These are phyloP conservation scores for Melaleuca quinquenervia DNA, from an alignment of 345 rosid genomes.

Conservation along the genomic window DNA sequence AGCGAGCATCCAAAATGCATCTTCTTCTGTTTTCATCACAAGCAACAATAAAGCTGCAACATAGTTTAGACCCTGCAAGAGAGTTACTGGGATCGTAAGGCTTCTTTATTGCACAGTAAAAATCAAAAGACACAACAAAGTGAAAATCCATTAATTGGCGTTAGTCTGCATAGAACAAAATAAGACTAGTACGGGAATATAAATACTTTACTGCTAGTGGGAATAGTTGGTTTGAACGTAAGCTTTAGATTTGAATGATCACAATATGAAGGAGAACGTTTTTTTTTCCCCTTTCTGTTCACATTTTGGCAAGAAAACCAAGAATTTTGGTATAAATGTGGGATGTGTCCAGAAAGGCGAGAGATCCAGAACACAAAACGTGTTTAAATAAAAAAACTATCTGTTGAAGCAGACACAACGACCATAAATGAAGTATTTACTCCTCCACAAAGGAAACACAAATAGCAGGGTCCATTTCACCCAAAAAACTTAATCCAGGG, in stretches of 20 bases:
- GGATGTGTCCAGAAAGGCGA: not conserved
- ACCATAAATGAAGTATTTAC: not conserved
- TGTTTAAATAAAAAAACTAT: not conserved
- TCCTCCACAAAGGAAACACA: not conserved
- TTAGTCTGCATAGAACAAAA: not conserved
- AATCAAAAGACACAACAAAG: not conserved
- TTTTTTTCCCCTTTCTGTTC: not conserved
- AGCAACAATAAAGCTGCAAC: constrained; percentile 90
- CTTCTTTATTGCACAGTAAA: not conserved
- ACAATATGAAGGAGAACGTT: not conserved
- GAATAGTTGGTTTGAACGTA: not conserved
- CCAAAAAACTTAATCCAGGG: not conserved
- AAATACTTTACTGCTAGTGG: not conserved
- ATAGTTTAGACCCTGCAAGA: constrained; percentile 78
- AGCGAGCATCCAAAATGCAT: constrained; percentile 98
- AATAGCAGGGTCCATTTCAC: not conserved
- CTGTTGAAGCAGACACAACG: not conserved
- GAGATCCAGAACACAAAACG: not conserved
- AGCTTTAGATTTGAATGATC: not conserved
- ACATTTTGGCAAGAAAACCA: not conserved
- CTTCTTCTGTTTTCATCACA: constrained; percentile 99
- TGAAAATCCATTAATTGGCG: not conserved
- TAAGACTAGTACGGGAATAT: not conserved
- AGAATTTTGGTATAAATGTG: not conserved
- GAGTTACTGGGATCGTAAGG: not conserved